phyloP scores from a whole-genome alignment of 164 flowering plant genomes.

The Santalum album region DNA sequence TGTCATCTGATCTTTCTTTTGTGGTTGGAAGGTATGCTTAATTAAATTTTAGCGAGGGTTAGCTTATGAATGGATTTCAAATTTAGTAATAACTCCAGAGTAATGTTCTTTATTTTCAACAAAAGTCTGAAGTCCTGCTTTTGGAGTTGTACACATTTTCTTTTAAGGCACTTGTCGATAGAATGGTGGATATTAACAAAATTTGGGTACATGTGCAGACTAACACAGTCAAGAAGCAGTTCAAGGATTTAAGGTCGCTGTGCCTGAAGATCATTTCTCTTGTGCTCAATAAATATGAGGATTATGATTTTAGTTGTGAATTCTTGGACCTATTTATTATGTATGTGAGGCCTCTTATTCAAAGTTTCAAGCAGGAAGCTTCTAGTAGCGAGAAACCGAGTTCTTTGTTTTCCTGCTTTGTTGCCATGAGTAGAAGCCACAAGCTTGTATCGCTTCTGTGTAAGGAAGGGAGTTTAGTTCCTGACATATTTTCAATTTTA shows the following conservation, averaged over 20 bases:
- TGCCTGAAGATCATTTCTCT: conserved; percentile 65
- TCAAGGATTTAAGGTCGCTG: conserved; percentile 70
- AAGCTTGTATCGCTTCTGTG: conserved; percentile 50
- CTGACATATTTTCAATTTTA: conserved; percentile 75
- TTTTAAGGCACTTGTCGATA: no score
- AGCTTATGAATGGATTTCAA: no score
- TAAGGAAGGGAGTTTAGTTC: conserved; percentile 51
- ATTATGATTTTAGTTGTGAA: conserved; percentile 49
- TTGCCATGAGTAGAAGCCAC: conserved; percentile 77
- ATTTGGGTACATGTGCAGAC: conserved; percentile 37
- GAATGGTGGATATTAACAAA: no score
- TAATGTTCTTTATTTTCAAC: no score
- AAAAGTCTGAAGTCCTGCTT: no score
- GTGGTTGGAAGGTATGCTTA: no score
- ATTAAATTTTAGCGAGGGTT: no score
- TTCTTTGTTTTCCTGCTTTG: conserved; percentile 79
- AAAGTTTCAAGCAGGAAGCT: conserved; percentile 73
- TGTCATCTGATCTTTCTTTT: no score
- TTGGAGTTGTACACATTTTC: no score
- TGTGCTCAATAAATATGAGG: conserved; percentile 62
- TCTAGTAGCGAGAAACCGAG: conserved; percentile 89
- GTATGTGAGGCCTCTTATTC: conserved; percentile 58
- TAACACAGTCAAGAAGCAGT: conserved; percentile 38
- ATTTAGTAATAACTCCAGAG: no score
- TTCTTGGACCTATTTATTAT: conserved; percentile 81